Base-by-base conservation (phyloP, 371 early-diverging fungal genomes). In the Mucor plumbeus region DNA sequence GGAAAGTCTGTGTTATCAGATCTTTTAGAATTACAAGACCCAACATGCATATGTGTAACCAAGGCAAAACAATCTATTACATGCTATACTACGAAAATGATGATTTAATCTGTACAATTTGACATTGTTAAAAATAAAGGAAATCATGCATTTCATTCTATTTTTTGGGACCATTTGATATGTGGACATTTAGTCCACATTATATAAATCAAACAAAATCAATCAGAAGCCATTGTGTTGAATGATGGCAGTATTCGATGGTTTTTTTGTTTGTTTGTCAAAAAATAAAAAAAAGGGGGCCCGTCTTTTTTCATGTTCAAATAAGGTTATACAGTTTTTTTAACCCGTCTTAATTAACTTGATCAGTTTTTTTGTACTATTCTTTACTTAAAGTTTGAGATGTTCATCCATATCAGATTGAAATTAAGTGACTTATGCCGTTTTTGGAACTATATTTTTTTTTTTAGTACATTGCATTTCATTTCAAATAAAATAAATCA, bases 21-120 rank as follows among this genome's bases (percentile, higher is more conserved):
- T 61, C 61, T 15, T 61, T 44, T 43, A 14, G 9, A 17, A 35
- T 47, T 41, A 40, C n/a, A 41, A 13, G 11, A 41, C 17, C 15
- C 44, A 44, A 31, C 40, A 59, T 40, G 40, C 59, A 59, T 39
- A 59, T 19, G 39, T 59, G 59, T 40, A 59, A 59, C 56, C 34
- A 47, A 54, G 0, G 34, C 54, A 26, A 26, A 26, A 26, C 3
- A 26, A 26, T 26, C 26, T 26, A 26, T 26, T 26, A 26, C 26
- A 26, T 26, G 26, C 26, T 26, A 26, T 26, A 26, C 26, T 26
- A 26, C 26, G 26, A 26, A 26, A 26, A 26, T 26, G 26, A 3
- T 26, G 26, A 1, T 26, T 26, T 26, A 26, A 26, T 3, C 26
- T 26, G 26, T 26, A 26, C 26, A 26, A 26, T 26, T 26, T 26